phyloP scores from a whole-genome alignment of 2,329 filamentous ascomycete species.

The Aspergillus quadricinctus region DNA sequence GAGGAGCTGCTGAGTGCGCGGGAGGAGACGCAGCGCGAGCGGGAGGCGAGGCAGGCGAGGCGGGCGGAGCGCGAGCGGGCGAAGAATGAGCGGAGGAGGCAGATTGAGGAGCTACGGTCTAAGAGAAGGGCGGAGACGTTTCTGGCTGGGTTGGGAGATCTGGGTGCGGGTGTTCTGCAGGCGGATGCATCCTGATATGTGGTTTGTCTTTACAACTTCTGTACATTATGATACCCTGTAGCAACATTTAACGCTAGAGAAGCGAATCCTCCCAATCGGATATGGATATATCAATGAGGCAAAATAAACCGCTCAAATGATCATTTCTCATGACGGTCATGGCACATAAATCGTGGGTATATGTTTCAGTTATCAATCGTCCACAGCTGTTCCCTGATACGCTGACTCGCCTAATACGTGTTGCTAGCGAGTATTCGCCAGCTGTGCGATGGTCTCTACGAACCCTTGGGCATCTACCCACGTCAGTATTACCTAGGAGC shows the following conservation, averaged over 20 bases:
- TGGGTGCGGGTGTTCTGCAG: slow-evolving; percentile 23
- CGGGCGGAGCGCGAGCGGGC: slow-evolving; percentile 57
- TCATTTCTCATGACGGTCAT: neutral
- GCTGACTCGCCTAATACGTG: neutral
- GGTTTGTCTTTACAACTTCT: slow-evolving; percentile 1
- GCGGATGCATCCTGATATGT: neutral
- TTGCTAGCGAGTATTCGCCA: slow-evolving; percentile 12
- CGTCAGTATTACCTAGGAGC: neutral
- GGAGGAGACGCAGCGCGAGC: slow-evolving; percentile 61
- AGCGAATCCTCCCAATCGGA: neutral
- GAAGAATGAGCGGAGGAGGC: slow-evolving; percentile 55
- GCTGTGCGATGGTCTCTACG: slow-evolving; percentile 28
- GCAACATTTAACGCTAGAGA: neutral
- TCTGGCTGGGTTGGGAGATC: slow-evolving; percentile 52
- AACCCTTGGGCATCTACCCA: slow-evolving; percentile 38
- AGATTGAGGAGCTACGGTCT: slow-evolving; percentile 50
- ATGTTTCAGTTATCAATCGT: neutral
- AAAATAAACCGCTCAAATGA: neutral
- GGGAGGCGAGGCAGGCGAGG: slow-evolving; percentile 53
- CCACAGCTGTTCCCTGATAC: neutral
- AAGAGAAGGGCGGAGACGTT: slow-evolving; percentile 71
- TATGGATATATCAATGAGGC: neutral
- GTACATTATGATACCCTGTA: slow-evolving; percentile 10
- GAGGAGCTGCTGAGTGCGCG: slow-evolving; percentile 63
- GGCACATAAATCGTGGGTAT: neutral